Evolutionary conservation across 345 rosid species (phyloP).

Genomic region (Corchorus olitorius): DNA sequence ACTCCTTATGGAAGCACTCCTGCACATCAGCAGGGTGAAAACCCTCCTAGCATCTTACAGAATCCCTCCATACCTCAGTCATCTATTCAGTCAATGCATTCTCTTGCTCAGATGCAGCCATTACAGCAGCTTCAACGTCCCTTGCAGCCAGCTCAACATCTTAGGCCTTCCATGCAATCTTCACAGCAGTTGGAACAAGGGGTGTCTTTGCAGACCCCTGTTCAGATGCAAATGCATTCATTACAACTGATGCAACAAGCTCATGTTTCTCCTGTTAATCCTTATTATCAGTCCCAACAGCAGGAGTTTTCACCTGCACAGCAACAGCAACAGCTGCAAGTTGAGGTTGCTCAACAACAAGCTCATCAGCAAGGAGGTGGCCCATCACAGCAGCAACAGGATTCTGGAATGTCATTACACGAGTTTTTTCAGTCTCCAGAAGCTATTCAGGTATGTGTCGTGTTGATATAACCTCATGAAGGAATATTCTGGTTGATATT

Average conservation of each 20-base stretch:
- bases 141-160: slow-evolving; percentile 84
- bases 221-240: slow-evolving; percentile 68
- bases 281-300: slow-evolving; percentile 73
- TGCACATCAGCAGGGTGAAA: slow-evolving; percentile 67
- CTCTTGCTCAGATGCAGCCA: slow-evolving; percentile 65
- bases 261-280: slow-evolving; percentile 52
- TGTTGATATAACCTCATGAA: background rate
- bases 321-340: slow-evolving; percentile 57
- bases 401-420: slow-evolving; percentile 78
- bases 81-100: slow-evolving; percentile 58
- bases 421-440: slow-evolving; percentile 92
- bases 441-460: slow-evolving; percentile 75
- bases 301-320: slow-evolving; percentile 65
- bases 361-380: slow-evolving; percentile 58
- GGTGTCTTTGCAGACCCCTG: slow-evolving; percentile 52
- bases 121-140: slow-evolving; percentile 83
- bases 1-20: slow-evolving; percentile 56
- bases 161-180: slow-evolving; percentile 64
- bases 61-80: slow-evolving; percentile 54
- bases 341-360: slow-evolving; percentile 48
- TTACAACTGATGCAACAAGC: slow-evolving; percentile 71
- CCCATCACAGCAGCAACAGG: slow-evolving; percentile 66
- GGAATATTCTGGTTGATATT: slow-evolving; percentile 8
- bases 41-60: slow-evolving; percentile 48
- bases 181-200: slow-evolving; percentile 72